Conservation (phyloP, 495 filamentous ascomycete genomes). For the Sphaerosporella brunnea region DNA sequence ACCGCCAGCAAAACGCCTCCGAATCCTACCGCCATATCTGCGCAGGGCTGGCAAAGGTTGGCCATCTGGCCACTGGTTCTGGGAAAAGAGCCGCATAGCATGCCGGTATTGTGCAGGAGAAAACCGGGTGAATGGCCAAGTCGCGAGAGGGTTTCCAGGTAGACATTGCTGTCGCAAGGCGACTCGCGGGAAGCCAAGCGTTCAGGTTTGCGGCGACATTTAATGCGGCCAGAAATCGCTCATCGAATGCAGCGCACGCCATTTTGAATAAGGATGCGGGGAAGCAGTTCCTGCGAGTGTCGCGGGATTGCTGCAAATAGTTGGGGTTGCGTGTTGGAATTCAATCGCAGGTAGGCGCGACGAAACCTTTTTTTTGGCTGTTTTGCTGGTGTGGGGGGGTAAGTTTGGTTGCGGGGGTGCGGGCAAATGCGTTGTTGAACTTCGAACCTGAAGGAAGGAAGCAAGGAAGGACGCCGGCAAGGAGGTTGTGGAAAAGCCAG, state of each 20-base stretch:
- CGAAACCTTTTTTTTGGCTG: too few relatives aligned
- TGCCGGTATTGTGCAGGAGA: constrained; percentile 15
- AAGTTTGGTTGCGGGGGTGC: too few relatives aligned
- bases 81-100: constrained; percentile 22
- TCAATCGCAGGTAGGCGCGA: too few relatives aligned
- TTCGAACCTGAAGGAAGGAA: too few relatives aligned
- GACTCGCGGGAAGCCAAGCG: constrained; percentile 9
- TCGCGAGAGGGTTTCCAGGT: constrained; percentile 21
- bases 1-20: constrained; percentile 17
- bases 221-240: constrained; percentile 2
- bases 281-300: too few relatives aligned
- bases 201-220: background rate
- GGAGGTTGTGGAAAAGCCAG: too few relatives aligned
- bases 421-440: too few relatives aligned
- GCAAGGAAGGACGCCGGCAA: too few relatives aligned
- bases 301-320: too few relatives aligned
- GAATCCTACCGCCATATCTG: constrained; percentile 18
- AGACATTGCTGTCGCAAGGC: constrained; percentile 16
- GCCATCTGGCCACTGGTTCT: constrained; percentile 23
- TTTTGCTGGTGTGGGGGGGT: too few relatives aligned
- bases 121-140: constrained; percentile 17
- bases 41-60: constrained; percentile 8
- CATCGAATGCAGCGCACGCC: constrained; percentile 1
- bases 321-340: too few relatives aligned
- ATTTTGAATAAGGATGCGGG: too few relatives aligned